Evolutionary conservation across 1,284 basidiomycete genomes (phyloP), one percentile per base, ranked within the genome.

Genomic region (Microbotryum silenes-acaulis): DNA sequence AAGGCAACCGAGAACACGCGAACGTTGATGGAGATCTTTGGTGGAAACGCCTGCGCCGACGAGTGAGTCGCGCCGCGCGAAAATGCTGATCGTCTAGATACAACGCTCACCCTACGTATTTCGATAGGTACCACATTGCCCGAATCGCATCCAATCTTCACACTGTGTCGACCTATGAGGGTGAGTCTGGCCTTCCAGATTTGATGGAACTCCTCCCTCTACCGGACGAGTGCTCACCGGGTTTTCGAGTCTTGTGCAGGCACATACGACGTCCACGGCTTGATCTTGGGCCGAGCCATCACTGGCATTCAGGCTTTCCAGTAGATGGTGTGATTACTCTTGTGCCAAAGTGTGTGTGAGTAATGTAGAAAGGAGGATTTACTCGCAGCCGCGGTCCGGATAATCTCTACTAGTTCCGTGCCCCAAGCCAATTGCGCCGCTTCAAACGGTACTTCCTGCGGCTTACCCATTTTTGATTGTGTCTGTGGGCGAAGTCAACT

Each of bases 71-170:
- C 42, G 33, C 62, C 21, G 47, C 16, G 21, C 46, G 47, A 14
- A 61, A 51, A 51, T 58, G 44, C 8, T 57, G 54, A 18, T 37
- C 27, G 20, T 48, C 9, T 27, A 31, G 31, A 31, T 31, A 18
- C 51, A 4, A 42, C 50, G 21, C 31, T 25, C 46, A 37, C 44
- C 20, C 31, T 20, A 31, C 2, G 27, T 20, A 7, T 7, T 51
- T 51, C 63, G 85, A 14, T 51, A 71, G 88, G 73, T 94, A 93
- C 73, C 89, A 91, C 74, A 84, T 96, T 57, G 89, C 89, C 18
- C 78, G 92, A 49, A 91, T 93, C 77, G 91, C 89, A 20, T 87
- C 87, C 1, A 97, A 96, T 76, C 74, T 94, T 66, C 91, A 94
- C 73, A 87, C 93, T 29, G 85, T 67, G 8, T 58, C 56, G 4